A percentile compares a stretch with the other conserved stretches of the same genome.
phyloP scores from a whole-genome alignment of 257 asterid genomes.

The Coffea eugenioides region DNA sequence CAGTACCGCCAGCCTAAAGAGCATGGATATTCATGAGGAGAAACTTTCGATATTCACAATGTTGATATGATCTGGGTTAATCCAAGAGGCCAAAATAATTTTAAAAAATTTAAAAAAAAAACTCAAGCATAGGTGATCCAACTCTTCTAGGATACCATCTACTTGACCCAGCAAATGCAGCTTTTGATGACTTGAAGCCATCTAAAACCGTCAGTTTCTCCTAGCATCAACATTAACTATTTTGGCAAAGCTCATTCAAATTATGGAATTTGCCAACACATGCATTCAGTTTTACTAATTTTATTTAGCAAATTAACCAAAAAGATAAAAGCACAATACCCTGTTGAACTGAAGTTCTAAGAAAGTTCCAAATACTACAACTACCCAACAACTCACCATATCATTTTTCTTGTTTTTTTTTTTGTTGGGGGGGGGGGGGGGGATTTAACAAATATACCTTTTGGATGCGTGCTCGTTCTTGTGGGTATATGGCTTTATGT shows the following conservation, averaged over 20 bases:
- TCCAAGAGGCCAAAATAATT: not conserved
- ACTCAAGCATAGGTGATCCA: not conserved
- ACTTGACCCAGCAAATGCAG: not conserved
- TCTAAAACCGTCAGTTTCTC: not conserved
- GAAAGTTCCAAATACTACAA: not conserved
- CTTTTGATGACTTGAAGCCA: not conserved
- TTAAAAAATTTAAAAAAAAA: too few relatives aligned
- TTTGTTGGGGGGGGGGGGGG: too few relatives aligned
- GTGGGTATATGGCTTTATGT: constrained; percentile 88
- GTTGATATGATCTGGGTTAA: not conserved
- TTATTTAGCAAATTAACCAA: not conserved
- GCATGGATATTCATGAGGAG: constrained; percentile 17
- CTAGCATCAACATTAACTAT: not conserved
- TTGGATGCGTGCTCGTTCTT: constrained; percentile 87
- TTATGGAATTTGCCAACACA: not conserved
- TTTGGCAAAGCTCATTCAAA: not conserved
- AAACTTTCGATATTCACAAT: not conserved
- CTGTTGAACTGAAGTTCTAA: not conserved
- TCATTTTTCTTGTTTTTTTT: not conserved
- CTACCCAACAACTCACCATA: constrained; percentile 4
- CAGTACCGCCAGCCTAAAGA: constrained; percentile 85
- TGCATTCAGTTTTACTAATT: not conserved
- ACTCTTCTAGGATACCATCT: not conserved
- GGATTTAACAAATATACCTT: constrained; percentile 40
- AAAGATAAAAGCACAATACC: not conserved